Evolutionary conservation across 2,329 filamentous ascomycete species (phyloP), one percentile per base, ranked within the genome.

Genomic region (Fusarium drepaniforme): DNA sequence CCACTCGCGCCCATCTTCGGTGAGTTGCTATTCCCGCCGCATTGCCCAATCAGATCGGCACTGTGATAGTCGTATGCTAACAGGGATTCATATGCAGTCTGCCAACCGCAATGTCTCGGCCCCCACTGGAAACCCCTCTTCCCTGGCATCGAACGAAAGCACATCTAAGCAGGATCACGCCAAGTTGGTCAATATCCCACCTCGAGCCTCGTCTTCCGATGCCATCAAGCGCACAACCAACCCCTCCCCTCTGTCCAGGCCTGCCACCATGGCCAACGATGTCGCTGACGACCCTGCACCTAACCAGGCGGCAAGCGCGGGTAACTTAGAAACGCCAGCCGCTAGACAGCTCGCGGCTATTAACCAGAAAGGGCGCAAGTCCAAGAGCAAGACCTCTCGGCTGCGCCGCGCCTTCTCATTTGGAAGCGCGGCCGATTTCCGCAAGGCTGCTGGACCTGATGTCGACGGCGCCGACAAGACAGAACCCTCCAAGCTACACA

Each of bases 321-420:
- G 78, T 77, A 85, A 85, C 64, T 67, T 83, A 49, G 85, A 86
- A 70, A 96, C 94, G 76, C 91, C 94, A 57, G 96, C 96, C 23
- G 93, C 94, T 16, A 93, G 95, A 82, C 95, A 97, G 67, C 89
- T 98, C 44, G 92, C 94, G 56, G 95, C 96, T n/a, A 88, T 98
- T 66, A 96, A 93, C 71, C 93, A 96, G 76, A 96, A 94, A 81
- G 94, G 94, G 64, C 87, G 87, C 33, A 93, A 91, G 81, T 89
- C 92, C 74, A 95, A 95, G 81, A 95, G 92, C 85, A 98, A 98
- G 85, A 94, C 93, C 3, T 96, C 94, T 21, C 90, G 96, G 75
- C 87, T 99, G 70, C 91, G 97, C 66, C 90, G 97, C 77, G 97
- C 97, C 0, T 98, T 99, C 80, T 99, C 97, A 0, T 99, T 99